Evolutionary conservation across 2,329 filamentous ascomycete genomes (phyloP), one percentile per base, ranked within the genome.

Genomic region (Botrytis pseudocinerea): DNA sequence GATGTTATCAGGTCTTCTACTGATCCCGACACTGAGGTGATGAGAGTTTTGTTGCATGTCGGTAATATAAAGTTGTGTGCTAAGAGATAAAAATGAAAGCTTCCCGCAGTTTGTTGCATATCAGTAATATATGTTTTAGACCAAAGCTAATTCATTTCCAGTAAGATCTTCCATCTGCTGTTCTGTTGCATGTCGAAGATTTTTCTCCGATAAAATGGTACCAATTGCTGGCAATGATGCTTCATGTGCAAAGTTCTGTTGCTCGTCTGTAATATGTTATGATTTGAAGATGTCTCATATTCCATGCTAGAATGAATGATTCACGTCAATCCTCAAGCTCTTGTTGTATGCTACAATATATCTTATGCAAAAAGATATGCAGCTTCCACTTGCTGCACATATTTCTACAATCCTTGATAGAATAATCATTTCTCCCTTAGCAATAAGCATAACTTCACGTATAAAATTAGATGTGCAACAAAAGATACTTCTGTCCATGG

Each of bases 121-220:
- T 65, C 62, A 25, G 42, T 12, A 65, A 66, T 62, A 18, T 63
- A 44, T 63, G 22, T 42, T n/a, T 28, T 14, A 28, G 8, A 22
- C 25, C 18, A 18, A 40, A 22, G 22, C 35, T 48, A 48, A 12
- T 18, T 65, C 18, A 14, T 48, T 65, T 48, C 4, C 20, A 48
- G 42, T n/a, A 65, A 35, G 20, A 44, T 65, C 42, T 48, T 25
- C 60, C 22, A 4, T 62, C 4, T 5, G 25, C 18, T 48, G 6
- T 65, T 65, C 32, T 48, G 63, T 38, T 65, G 22, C 63, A 65
- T n/a, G 63, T n/a, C 63, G 28, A 48, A 25, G 2, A 35, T 25
- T 25, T 35, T 35, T 18, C 63, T 38, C 44, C 20, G 63, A 18
- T 8, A 12, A 9, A 6, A 18, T 18, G 63, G 12, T 14, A 65